Percentiles rank a stretch among this genome's conserved stretches.
phyloP scores from a whole-genome alignment of 208 protist species.

The Acanthamoeba polyphaga region DNA sequence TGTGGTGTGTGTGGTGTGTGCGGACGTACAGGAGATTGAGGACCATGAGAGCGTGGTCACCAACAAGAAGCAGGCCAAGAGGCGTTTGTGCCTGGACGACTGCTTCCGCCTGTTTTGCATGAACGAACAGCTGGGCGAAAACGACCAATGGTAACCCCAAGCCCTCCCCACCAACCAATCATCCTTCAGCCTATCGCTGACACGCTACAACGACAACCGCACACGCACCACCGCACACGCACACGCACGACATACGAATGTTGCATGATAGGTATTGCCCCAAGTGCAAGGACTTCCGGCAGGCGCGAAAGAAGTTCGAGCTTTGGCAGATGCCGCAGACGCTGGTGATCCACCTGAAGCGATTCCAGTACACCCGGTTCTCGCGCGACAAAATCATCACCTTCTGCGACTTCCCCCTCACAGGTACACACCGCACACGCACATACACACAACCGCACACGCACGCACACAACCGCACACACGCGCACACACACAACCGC shows the following conservation, averaged over 20 bases:
- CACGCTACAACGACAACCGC: too few species aligned
- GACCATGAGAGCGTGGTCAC: conserved; percentile 14
- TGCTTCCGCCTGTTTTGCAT: conserved; percentile 85
- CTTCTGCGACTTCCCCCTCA: conserved; percentile 77
- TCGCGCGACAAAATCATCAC: conserved; percentile 80
- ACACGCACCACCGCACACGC: too few species aligned
- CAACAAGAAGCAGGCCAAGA: conserved; percentile 43
- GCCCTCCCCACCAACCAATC: neutral
- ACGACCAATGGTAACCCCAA: conserved; percentile 78
- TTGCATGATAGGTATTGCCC: conserved; percentile 15
- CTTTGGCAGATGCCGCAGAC: conserved; percentile 87
- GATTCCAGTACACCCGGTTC: conserved; percentile 84
- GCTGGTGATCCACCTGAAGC: conserved; percentile 89
- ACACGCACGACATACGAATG: neutral
- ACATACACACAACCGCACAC: too few species aligned
- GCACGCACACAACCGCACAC: too few species aligned
- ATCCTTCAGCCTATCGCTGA: too few species aligned
- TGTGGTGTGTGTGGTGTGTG: too few species aligned
- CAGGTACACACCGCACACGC: neutral
- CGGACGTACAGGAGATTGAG: conserved; percentile 9
- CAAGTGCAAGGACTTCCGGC: conserved; percentile 38
- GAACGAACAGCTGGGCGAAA: conserved; percentile 80
- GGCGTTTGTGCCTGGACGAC: conserved; percentile 59
- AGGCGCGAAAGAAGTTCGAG: conserved; percentile 83
- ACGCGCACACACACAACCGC: neutral